A percentile compares a stretch with the other conserved stretches of the same genome.
These are phyloP conservation scores for Calocybe gangraenosa DNA, from an alignment of 768 basidiomycete species.

Conservation along the genomic window DNA sequence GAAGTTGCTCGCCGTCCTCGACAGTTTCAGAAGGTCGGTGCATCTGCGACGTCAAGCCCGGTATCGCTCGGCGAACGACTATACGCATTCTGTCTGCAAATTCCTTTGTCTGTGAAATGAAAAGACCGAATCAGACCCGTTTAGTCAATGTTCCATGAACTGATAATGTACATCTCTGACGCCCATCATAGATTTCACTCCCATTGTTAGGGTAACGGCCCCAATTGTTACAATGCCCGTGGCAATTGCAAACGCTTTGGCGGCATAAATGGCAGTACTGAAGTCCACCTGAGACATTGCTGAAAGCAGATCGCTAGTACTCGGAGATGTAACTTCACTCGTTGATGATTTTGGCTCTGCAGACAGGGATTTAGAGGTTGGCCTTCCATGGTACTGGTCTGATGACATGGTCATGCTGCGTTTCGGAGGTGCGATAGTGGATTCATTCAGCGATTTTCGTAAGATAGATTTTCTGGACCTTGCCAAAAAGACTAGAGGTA, in stretches of 20 bases:
- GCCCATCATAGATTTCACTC: slow-evolving; percentile 48
- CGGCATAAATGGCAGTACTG: slow-evolving; percentile 49
- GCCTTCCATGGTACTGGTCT: slow-evolving; percentile 6
- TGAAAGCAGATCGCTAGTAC: slow-evolving; percentile 28
- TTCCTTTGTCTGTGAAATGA: slow-evolving; percentile 42
- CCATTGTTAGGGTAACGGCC: slow-evolving; percentile 40
- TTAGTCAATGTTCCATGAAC: slow-evolving; percentile 1
- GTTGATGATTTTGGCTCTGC: slow-evolving; percentile 16
- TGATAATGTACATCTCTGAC: slow-evolving; percentile 48
- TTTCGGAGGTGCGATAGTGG: slow-evolving; percentile 26
- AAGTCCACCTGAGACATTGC: slow-evolving; percentile 34
- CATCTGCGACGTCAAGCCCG: slow-evolving; percentile 47
- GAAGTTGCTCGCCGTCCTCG: slow-evolving; percentile 19
- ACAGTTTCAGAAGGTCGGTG: slow-evolving; percentile 36
- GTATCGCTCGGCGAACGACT: slow-evolving; percentile 40
- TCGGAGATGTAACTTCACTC: slow-evolving; percentile 23
- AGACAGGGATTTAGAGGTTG: slow-evolving; percentile 12
- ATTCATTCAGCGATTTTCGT: slow-evolving; percentile 22
- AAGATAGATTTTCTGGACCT: slow-evolving; percentile 23
- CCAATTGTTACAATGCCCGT: slow-evolving; percentile 52
- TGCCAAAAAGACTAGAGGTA: slow-evolving; percentile 32
- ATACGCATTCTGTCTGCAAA: slow-evolving; percentile 57
- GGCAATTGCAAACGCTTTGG: slow-evolving; percentile 64
- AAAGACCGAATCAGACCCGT: background rate
- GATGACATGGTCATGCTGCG: slow-evolving; percentile 12